Conservation (phyloP, 2,329 filamentous ascomycete species). For the Fusarium sp. region DNA sequence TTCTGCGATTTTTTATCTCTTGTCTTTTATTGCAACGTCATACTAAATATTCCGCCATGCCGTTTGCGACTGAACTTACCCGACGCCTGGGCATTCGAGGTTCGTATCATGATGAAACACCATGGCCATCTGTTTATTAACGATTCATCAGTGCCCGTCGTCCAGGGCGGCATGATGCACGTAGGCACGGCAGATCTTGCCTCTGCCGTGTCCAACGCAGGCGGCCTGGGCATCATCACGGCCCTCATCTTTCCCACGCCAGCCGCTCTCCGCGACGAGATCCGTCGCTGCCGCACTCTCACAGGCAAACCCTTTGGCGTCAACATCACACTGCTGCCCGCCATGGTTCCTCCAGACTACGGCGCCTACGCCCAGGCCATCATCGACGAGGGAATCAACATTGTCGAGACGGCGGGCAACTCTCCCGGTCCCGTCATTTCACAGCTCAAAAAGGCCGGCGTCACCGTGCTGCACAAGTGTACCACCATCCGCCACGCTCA, state of each 20-base stretch:
- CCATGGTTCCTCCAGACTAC: constrained; percentile 92
- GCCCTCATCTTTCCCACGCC: constrained; percentile 93
- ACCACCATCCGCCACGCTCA: constrained; percentile 95
- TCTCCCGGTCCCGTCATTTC: constrained; percentile 88
- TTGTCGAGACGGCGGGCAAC: constrained; percentile 95
- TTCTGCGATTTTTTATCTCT: background rate
- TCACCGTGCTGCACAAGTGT: constrained; percentile 94
- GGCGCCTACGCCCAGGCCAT: constrained; percentile 89
- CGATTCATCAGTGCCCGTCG: constrained; percentile 73
- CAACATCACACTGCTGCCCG: constrained; percentile 93
- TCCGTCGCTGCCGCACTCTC: constrained; percentile 84
- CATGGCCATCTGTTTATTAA: background rate
- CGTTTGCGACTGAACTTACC: constrained; percentile 68
- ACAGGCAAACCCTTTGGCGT: constrained; percentile 87
- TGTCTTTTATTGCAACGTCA: background rate
- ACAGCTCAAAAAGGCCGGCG: constrained; percentile 83
- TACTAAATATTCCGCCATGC: constrained; percentile 53
- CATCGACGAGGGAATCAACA: constrained; percentile 90
- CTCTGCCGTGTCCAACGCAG: constrained; percentile 82
- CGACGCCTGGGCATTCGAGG: constrained; percentile 67
- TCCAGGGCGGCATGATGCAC: constrained; percentile 91
- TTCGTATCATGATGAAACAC: constrained; percentile 36
- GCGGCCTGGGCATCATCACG: constrained; percentile 84
- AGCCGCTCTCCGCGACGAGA: constrained; percentile 92
- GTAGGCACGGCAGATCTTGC: constrained; percentile 85